These are phyloP conservation scores for Trifolium repens DNA, from an alignment of 306 rosid genomes.

Conservation along the genomic window DNA sequence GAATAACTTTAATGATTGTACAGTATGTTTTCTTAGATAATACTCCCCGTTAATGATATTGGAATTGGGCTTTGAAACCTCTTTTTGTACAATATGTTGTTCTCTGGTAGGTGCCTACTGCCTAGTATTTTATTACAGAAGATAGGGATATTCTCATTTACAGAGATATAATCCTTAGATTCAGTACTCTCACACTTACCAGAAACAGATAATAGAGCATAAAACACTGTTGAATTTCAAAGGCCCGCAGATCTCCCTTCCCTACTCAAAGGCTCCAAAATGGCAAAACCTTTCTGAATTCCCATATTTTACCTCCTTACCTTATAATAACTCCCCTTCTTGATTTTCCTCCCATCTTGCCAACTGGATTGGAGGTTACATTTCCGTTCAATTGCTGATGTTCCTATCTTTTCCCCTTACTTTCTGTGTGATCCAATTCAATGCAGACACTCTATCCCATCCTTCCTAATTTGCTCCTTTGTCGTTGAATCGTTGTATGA, in stretches of 20 bases:
- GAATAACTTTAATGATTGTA: conserved; percentile 18
- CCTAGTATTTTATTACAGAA: conserved; percentile 19
- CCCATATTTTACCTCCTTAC: conserved; percentile 3
- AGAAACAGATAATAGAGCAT: conserved; percentile 13
- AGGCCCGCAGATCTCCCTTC: conserved; percentile 25
- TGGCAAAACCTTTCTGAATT: background rate
- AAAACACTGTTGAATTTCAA: conserved; percentile 10
- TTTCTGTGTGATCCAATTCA: conserved; percentile 5
- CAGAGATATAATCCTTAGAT: conserved; percentile 4
- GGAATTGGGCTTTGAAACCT: conserved; percentile 20
- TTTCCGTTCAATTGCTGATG: conserved; percentile 1
- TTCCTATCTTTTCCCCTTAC: background rate
- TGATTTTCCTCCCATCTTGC: conserved; percentile 23
- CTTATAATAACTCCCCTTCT: background rate
- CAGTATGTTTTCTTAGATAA: conserved; percentile 7
- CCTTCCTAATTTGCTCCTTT: conserved; percentile 14
- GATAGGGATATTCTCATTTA: conserved; percentile 14
- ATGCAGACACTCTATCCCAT: conserved; percentile 13
- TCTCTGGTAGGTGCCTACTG: conserved; percentile 1
- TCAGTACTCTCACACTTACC: conserved; percentile 12
- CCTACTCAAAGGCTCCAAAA: conserved; percentile 1
- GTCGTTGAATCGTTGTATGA: conserved; percentile 18
- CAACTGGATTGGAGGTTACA: conserved; percentile 9
- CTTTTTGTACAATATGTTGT: conserved; percentile 31
- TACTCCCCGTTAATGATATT: conserved; percentile 20